Evolutionary conservation across 495 filamentous ascomycete species (phyloP).

Genomic region (Aspergillus baeticus): DNA sequence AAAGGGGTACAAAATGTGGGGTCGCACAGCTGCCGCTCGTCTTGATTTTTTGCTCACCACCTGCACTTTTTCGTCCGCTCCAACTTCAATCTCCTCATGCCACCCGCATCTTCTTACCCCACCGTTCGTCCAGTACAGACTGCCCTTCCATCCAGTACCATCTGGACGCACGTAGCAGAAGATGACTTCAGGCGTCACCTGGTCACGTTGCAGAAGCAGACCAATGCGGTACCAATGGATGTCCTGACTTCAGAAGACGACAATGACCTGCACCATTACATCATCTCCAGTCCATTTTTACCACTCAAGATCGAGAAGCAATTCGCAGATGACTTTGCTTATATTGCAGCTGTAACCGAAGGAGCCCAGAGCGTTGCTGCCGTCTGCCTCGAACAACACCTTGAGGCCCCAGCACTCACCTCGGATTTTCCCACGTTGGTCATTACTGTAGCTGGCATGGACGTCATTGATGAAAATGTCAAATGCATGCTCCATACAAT

Average conservation of each 20-base stretch:
- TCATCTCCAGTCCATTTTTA: not conserved
- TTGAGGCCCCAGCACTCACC: not conserved
- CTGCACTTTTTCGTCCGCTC: too few relatives aligned
- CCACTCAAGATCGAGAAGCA: slow-evolving; percentile 2
- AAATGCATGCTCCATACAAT: slow-evolving; percentile 1
- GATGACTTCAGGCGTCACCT: slow-evolving; percentile 7
- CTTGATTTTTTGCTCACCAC: too few relatives aligned
- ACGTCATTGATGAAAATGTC: slow-evolving; percentile 4
- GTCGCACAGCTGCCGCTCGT: too few relatives aligned
- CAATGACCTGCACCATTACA: not conserved
- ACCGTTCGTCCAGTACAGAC: slow-evolving; percentile 6
- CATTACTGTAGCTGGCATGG: slow-evolving; percentile 5
- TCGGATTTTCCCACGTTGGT: slow-evolving; percentile 1
- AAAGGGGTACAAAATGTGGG: too few relatives aligned
- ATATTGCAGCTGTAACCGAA: slow-evolving; percentile 8
- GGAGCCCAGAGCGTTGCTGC: slow-evolving; percentile 8
- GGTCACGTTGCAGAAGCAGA: slow-evolving; percentile 10
- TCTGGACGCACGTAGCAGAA: slow-evolving; percentile 8
- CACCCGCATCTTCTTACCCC: not conserved
- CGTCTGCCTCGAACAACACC: slow-evolving; percentile 8
- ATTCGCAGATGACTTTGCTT: slow-evolving; percentile 5
- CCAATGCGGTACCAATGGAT: slow-evolving; percentile 9
- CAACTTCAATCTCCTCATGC: slow-evolving; percentile 8
- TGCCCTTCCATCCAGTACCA: not conserved
- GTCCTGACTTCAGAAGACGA: not conserved